These are phyloP conservation scores for Nicotiana undulata DNA, from an alignment of 257 asterid genomes.

Conservation along the genomic window DNA sequence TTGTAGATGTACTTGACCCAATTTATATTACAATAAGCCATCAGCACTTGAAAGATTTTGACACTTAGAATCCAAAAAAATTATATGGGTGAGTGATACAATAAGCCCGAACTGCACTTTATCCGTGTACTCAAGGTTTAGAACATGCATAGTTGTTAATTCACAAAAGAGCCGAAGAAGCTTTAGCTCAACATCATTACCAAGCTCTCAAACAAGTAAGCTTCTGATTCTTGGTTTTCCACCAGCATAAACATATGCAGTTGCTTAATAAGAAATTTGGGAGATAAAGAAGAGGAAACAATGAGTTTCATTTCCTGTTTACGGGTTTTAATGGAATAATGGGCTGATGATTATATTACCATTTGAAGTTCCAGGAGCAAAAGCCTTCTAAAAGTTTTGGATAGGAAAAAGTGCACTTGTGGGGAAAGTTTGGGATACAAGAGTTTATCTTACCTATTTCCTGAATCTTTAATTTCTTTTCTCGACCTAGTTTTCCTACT, in stretches of 20 bases:
- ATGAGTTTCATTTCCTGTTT: not conserved
- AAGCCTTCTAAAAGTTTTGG: not conserved
- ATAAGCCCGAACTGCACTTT: not conserved
- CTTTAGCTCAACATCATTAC: not conserved
- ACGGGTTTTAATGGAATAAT: not conserved
- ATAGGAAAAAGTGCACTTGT: not conserved
- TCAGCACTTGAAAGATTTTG: too few relatives aligned
- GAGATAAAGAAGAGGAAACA: not conserved
- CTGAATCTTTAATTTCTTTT: not conserved
- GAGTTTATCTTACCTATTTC: not conserved
- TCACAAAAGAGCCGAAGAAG: not conserved
- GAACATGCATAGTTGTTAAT: not conserved
- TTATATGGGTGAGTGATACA: not conserved
- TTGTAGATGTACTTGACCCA: too few relatives aligned
- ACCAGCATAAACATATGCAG: not conserved
- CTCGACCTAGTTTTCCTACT: not conserved
- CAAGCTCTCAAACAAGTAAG: not conserved
- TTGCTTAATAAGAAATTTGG: not conserved
- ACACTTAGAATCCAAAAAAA: not conserved
- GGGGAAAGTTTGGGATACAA: not conserved
- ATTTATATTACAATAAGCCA: too few relatives aligned
- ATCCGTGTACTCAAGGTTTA: not conserved
- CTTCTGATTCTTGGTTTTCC: not conserved
- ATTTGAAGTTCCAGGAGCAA: not conserved
- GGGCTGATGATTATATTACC: conserved; percentile 3